Conservation (phyloP, 148 eudicot species). For the Drosera capensis region DNA sequence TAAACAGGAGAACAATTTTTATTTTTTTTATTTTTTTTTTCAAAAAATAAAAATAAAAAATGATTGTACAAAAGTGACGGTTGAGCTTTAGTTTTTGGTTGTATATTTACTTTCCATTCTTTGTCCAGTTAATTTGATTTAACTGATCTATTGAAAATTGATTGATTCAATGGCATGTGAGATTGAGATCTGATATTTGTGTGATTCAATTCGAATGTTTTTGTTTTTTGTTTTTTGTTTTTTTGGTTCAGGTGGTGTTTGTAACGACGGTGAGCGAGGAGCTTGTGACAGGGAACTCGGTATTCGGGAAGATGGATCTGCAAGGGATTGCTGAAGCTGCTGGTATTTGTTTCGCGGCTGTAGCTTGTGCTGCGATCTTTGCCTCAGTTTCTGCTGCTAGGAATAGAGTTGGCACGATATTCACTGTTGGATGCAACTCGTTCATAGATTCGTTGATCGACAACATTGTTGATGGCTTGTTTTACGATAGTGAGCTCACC, state of each 20-base stretch:
- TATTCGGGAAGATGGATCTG: conserved; percentile 61
- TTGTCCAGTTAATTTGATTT: no score
- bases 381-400: conserved; percentile 64
- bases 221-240: background rate
- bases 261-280: conserved; percentile 54
- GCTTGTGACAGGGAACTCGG: conserved; percentile 55
- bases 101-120: no score
- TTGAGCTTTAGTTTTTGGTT: no score
- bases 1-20: no score
- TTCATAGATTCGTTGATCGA: conserved; percentile 67
- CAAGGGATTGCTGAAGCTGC: conserved; percentile 50
- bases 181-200: no score
- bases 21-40: no score
- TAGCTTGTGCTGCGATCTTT: conserved; percentile 47
- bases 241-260: conserved; percentile 40
- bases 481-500: conserved; percentile 32
- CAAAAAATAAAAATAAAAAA: no score
- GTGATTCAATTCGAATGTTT: background rate
- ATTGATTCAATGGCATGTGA: no score
- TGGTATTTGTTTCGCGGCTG: conserved; percentile 39
- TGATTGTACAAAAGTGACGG: no score
- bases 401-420: conserved; percentile 39
- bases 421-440: conserved; percentile 44
- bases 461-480: conserved; percentile 69
- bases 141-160: no score